Conservation (phyloP, 1,139 yeast species). For the Scheffersomyces lignicola region DNA sequence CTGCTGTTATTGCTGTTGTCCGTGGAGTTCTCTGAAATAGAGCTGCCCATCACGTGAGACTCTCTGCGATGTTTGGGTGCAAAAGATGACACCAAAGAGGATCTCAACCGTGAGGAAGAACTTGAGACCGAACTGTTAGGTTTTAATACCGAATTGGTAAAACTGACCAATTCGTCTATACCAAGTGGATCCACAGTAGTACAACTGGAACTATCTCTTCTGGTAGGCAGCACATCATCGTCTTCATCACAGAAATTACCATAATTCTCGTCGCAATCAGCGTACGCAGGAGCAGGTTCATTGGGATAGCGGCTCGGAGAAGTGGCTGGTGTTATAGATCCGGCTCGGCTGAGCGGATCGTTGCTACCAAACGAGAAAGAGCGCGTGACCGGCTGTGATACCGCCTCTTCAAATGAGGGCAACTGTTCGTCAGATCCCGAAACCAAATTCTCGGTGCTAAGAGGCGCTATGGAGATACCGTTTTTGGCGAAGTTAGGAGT, state of each 20-base stretch:
- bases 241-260: neutral
- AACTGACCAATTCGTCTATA: constrained; percentile 1
- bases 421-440: constrained; percentile 27
- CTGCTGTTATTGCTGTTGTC: no score
- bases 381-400: constrained; percentile 31
- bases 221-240: constrained; percentile 2
- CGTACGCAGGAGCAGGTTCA: constrained; percentile 42
- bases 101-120: constrained; percentile 13
- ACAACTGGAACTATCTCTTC: neutral
- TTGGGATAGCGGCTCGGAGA: constrained; percentile 16
- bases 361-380: constrained; percentile 33
- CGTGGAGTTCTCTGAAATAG: no score
- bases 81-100: constrained; percentile 17
- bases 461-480: constrained; percentile 41
- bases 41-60: constrained; percentile 5
- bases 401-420: constrained; percentile 64
- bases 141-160: neutral
- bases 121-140: constrained; percentile 7
- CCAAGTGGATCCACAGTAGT: neutral
- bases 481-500: constrained; percentile 36
- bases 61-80: constrained; percentile 12
- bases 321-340: constrained; percentile 25
- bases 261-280: no score
- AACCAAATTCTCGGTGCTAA: constrained; percentile 8
- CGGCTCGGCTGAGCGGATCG: constrained; percentile 35